phyloP scores from a whole-genome alignment of 202 grass and related monocot genomes.

The Zoysia matrella region DNA sequence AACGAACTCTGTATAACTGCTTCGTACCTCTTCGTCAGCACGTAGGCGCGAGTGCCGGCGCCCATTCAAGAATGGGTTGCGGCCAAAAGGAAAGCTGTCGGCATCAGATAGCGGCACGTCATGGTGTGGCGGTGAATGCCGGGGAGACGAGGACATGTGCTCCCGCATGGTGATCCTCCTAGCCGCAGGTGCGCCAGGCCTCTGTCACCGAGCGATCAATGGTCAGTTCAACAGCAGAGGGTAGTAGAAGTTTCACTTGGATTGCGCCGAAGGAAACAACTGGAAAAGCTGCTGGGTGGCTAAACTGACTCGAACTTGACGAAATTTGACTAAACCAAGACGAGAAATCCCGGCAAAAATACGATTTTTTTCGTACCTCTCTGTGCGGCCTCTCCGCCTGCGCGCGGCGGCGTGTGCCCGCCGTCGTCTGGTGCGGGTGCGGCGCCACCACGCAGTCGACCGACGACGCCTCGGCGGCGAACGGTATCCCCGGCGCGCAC shows the following conservation, averaged over 20 bases:
- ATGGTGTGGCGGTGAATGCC: slow-evolving; percentile 64
- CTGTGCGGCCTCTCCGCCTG: slow-evolving; percentile 63
- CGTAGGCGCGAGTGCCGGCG: slow-evolving; percentile 52
- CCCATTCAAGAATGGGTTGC: slow-evolving; percentile 42
- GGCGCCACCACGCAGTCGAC: slow-evolving; percentile 44
- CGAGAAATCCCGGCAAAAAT: not conserved
- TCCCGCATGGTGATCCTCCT: slow-evolving; percentile 83
- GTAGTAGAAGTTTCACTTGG: not conserved
- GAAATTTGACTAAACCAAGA: not conserved
- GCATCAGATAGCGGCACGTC: slow-evolving; percentile 53
- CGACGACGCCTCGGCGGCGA: not conserved
- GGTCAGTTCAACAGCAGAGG: not conserved
- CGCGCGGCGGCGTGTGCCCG: slow-evolving; percentile 16
- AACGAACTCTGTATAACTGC: slow-evolving; percentile 12
- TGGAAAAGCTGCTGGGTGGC: no score
- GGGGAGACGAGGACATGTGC: slow-evolving; percentile 68
- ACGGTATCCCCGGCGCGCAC: slow-evolving; percentile 85
- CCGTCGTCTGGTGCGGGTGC: slow-evolving; percentile 43
- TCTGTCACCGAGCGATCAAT: slow-evolving; percentile 43
- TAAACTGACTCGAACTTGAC: not conserved
- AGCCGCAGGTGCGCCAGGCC: slow-evolving; percentile 48
- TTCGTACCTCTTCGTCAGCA: slow-evolving; percentile 65
- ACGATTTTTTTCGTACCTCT: slow-evolving; percentile 46
- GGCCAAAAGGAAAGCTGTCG: slow-evolving; percentile 55
- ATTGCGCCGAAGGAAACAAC: not conserved